Evolutionary conservation across 2,329 filamentous ascomycete genomes (phyloP).

Genomic region (Torrubiella hemipterigena): DNA sequence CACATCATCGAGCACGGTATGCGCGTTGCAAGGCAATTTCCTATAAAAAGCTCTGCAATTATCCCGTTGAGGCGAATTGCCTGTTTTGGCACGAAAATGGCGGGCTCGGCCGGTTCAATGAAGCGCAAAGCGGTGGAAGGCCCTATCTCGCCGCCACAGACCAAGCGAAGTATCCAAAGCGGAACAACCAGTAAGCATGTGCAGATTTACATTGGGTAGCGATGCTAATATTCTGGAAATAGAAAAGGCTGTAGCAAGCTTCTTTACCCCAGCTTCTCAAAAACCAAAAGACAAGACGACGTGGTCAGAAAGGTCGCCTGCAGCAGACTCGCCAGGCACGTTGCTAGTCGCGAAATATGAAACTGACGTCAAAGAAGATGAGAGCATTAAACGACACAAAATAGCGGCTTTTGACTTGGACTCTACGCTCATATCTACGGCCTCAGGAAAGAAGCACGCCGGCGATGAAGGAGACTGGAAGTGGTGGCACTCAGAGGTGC

Average conservation of each 20-base stretch:
- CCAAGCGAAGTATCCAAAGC: constrained; percentile 40
- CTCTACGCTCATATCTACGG: constrained; percentile 71
- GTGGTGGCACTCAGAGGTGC: constrained; percentile 76
- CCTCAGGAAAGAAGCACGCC: constrained; percentile 70
- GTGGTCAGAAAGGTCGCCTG: constrained; percentile 56
- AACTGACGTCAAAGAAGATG: constrained; percentile 24
- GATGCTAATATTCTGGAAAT: too few relatives aligned
- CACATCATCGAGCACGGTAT: too few relatives aligned
- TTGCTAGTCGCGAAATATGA: constrained; percentile 67
- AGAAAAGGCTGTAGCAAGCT: constrained; percentile 64
- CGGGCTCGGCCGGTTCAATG: too few relatives aligned
- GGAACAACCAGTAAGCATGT: constrained; percentile 38
- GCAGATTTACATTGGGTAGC: too few relatives aligned
- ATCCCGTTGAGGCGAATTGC: too few relatives aligned
- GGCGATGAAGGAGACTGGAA: constrained; percentile 72
- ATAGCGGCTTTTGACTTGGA: constrained; percentile 70
- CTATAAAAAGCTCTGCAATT: too few relatives aligned
- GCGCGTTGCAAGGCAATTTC: too few relatives aligned
- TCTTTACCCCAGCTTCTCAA: constrained; percentile 80
- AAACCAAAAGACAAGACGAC: constrained; percentile 65
- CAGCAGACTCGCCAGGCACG: constrained; percentile 36
- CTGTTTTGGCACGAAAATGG: too few relatives aligned
- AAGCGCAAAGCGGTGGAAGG: constrained; percentile 25
- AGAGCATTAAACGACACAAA: constrained; percentile 33
- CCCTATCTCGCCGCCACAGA: constrained; percentile 38